A percentile compares a stretch with the other conserved stretches of the same genome.
Evolutionary conservation across 1,284 basidiomycete species (phyloP).

Genomic region (Caloboletus firmus): DNA sequence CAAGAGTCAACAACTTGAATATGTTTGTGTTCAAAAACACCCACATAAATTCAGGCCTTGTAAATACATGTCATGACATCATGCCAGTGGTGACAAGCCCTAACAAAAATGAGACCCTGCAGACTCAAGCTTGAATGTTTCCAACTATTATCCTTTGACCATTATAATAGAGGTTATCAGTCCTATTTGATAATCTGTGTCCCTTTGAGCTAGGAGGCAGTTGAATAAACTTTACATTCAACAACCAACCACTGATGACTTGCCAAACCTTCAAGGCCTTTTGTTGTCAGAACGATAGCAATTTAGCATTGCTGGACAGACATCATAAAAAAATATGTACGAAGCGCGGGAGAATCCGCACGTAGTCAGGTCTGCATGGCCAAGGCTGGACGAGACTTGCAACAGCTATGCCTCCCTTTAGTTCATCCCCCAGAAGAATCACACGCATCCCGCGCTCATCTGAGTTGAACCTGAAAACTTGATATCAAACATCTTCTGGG

Average conservation of each 20-base stretch:
- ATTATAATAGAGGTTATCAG: too few species aligned
- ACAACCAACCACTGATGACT: background rate
- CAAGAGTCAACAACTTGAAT: too few species aligned
- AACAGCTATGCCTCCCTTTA: background rate
- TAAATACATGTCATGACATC: too few species aligned
- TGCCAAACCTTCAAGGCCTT: background rate
- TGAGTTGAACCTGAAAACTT: background rate
- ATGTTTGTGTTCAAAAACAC: too few species aligned
- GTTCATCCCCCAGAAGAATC: background rate
- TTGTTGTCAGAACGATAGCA: background rate
- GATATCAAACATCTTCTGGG: background rate
- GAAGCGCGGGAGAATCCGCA: background rate
- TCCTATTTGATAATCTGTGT: too few species aligned
- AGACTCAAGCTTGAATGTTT: too few species aligned
- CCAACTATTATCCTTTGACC: too few species aligned
- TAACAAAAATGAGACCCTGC: too few species aligned
- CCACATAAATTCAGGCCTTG: too few species aligned
- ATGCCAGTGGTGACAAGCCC: too few species aligned
- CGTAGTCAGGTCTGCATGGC: background rate
- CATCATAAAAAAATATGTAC: background rate
- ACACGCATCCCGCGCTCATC: background rate
- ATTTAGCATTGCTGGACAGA: background rate
- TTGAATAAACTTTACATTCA: background rate
- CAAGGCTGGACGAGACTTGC: background rate
- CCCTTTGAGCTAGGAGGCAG: too few species aligned